These are phyloP conservation scores for Datura wrightii DNA, from an alignment of 257 asterid genomes.

Conservation along the genomic window DNA sequence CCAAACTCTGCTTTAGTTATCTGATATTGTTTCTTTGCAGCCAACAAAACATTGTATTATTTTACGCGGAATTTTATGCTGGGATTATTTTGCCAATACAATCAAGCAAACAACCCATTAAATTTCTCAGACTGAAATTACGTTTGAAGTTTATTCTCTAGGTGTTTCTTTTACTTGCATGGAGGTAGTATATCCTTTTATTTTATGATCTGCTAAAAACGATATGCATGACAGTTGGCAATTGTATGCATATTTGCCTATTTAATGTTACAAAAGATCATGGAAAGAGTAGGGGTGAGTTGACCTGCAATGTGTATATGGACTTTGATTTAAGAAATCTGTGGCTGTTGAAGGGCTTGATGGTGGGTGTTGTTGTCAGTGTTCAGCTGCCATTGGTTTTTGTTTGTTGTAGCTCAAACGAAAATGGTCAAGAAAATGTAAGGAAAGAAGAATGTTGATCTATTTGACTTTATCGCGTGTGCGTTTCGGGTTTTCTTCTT, in stretches of 20 bases:
- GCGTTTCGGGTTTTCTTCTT: not conserved
- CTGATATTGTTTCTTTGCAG: not conserved
- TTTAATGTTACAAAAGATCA: not conserved
- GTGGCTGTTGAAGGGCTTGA: slow-evolving; percentile 23
- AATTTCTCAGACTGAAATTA: no score
- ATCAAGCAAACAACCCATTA: no score
- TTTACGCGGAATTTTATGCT: not conserved
- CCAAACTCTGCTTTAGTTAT: not conserved
- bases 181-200: slow-evolving; percentile 4
- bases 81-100: no score
- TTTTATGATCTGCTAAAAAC: not conserved
- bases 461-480: not conserved
- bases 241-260: not conserved
- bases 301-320: not conserved
- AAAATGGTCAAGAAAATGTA: not conserved
- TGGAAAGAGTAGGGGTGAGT: slow-evolving; percentile 9
- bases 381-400: not conserved
- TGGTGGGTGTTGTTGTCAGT: slow-evolving; percentile 9
- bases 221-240: not conserved
- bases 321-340: not conserved
- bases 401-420: not conserved
- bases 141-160: not conserved
- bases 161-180: not conserved
- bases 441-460: not conserved
- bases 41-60: not conserved